These are phyloP conservation scores for Candolleomyces eurysporus DNA, from an alignment of 768 basidiomycete species.

Conservation along the genomic window DNA sequence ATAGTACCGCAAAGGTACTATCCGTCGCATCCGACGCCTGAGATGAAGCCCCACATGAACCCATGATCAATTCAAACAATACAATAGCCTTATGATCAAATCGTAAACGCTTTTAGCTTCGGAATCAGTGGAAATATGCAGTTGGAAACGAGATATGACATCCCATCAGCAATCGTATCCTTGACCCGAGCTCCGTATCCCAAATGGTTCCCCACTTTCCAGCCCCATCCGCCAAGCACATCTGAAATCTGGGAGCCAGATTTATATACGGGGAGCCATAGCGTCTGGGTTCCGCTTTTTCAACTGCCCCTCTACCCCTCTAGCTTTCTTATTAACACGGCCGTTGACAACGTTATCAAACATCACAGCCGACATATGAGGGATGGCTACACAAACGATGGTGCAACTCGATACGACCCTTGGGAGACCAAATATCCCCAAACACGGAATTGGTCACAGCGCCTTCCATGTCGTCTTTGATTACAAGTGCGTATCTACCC, in stretches of 20 bases:
- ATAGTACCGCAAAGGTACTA: background rate
- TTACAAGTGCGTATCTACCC: conserved; percentile 10
- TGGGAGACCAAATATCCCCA: conserved; percentile 6
- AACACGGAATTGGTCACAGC: conserved; percentile 2
- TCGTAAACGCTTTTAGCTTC: background rate
- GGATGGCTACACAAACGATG: background rate
- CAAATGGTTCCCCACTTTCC: background rate
- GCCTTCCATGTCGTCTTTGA: conserved; percentile 9
- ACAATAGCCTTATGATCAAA: background rate
- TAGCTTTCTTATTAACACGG: background rate
- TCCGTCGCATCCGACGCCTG: background rate
- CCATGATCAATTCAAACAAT: background rate
- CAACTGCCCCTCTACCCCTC: background rate
- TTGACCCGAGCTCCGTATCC: background rate
- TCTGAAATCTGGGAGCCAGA: background rate
- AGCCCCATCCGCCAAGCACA: background rate
- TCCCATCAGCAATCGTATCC: background rate
- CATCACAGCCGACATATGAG: background rate
- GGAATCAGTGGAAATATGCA: conserved; percentile 1
- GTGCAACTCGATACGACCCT: background rate
- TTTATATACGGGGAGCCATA: background rate
- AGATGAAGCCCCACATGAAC: background rate
- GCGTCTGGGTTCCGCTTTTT: background rate
- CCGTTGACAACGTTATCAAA: too few species aligned
- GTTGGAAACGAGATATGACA: background rate